These are phyloP conservation scores for Alternaria viburni DNA, from an alignment of 2,329 filamentous ascomycete species.

Conservation along the genomic window DNA sequence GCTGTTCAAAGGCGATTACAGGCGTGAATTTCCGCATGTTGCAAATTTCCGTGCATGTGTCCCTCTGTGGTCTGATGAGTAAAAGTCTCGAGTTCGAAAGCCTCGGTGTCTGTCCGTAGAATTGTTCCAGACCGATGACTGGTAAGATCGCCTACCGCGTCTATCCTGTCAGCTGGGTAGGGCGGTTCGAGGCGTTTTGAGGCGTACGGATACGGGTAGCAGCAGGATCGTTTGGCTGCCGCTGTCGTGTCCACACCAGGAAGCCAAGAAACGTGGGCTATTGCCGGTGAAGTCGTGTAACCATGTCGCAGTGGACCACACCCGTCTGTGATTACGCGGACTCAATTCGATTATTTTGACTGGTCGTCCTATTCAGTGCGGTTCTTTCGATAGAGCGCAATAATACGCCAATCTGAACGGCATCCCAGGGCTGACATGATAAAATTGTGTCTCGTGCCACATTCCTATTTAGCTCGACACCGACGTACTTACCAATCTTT, in stretches of 20 bases:
- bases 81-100: neutral
- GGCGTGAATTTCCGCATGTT: neutral
- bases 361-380: neutral
- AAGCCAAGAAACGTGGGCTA: constrained; percentile 18
- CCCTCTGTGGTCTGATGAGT: neutral
- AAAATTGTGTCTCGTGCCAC: constrained; percentile 2
- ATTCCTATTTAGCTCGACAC: neutral
- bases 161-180: neutral
- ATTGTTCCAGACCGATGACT: neutral
- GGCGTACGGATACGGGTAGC: constrained; percentile 6
- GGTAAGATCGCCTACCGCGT: constrained; percentile 13
- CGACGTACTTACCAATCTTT: neutral
- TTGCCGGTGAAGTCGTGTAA: constrained; percentile 16
- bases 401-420: constrained; percentile 7
- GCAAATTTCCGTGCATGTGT: neutral
- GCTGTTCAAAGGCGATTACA: neutral
- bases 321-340: neutral
- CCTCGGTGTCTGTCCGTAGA: neutral
- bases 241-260: constrained; percentile 5
- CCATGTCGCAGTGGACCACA: constrained; percentile 1
- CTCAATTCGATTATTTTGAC: constrained; percentile 1
- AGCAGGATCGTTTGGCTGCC: constrained; percentile 13
- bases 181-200: neutral
- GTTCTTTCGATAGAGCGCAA: neutral
- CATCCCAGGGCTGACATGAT: neutral